Evolutionary conservation across 1,284 basidiomycete genomes (phyloP).

Genomic region (Sparassis latifolia): DNA sequence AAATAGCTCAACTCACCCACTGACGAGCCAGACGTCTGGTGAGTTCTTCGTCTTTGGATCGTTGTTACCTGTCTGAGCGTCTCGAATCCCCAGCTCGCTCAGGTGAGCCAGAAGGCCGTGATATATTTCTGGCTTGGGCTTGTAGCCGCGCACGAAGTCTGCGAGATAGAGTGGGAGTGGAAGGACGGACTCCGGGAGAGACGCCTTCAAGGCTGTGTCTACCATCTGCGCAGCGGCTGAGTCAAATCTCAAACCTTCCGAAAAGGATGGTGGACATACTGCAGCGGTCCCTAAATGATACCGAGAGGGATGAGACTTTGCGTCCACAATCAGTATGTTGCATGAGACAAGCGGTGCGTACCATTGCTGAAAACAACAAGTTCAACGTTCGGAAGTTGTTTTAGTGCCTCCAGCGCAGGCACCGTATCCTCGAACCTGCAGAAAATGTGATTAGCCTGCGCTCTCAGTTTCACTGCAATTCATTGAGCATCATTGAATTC

Average conservation of each 20-base stretch:
- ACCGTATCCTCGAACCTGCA: conserved; percentile 21
- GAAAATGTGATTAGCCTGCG: not conserved
- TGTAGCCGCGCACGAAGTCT: conserved; percentile 21
- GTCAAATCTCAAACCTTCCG: not conserved
- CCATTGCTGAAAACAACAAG: conserved; percentile 27
- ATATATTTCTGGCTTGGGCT: conserved; percentile 24
- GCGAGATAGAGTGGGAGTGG: conserved; percentile 14
- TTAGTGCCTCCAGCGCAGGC: conserved; percentile 15
- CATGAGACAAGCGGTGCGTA: conserved; percentile 1
- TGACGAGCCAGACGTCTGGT: conserved; percentile 26
- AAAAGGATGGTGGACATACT: not conserved
- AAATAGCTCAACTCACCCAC: conserved; percentile 19
- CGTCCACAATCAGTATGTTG: no score
- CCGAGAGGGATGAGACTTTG: no score
- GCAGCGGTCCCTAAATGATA: not conserved
- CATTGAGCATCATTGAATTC: no score
- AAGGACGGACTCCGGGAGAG: conserved; percentile 7
- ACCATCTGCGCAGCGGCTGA: conserved; percentile 19
- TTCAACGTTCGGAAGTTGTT: conserved; percentile 10
- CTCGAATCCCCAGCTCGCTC: no score
- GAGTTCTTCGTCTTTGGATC: not conserved
- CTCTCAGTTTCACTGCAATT: no score
- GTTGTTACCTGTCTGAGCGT: no score
- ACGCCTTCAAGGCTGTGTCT: conserved; percentile 15
- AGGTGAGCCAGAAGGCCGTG: conserved; percentile 13